Base-by-base conservation (phyloP, 768 basidiomycete genomes). In the Porphyrellus cyaneotinctus region DNA sequence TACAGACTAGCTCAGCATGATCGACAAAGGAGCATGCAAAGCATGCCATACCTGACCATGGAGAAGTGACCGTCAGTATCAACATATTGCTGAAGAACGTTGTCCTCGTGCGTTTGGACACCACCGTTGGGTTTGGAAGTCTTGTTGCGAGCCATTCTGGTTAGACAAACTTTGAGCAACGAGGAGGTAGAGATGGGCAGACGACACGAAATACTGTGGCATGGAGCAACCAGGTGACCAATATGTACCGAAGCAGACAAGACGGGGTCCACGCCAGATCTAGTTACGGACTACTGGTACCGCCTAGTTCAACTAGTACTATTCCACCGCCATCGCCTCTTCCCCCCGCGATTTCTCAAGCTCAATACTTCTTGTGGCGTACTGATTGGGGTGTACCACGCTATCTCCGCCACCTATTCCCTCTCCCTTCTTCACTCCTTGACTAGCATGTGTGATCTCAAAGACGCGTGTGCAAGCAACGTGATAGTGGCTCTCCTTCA, bases 401-500 rank as follows among this genome's bases (percentile, higher is more conserved):
- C 82, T 88, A 63, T 97, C 95, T 1, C 90, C 88, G 5, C 72
- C 79, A 9, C 91, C 91, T 39, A 95, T 61, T 0, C 95, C 97
- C 14, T 97, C 91, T 2, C 94, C 94, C 67, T 90, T 95, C 72
- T 81, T 85, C 45, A 95, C 83, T 10, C 87, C 84, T 54, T 68
- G 73, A 18, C 68, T 67, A 22, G 76, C 72, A 68, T 98, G 95
- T 23, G 94, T 97, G 26, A 97, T 78, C 73, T 99, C 97, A 69
- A 93, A 99, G 20, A 98, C 92, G 22, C 95, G 80, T 10, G 97
- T 98, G 72, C 97, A 99, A 8, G 95, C 95, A 41, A 97, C 88
- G 67, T 99, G 95, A 68, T 85, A 95, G 66, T 95, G 93, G 4
- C 78, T 75, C 17, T 75, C 76, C 64, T 90, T 91, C 45, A 95